Base-by-base conservation (phyloP, 352 stramenopile species). In the Phytophthora cryptogea region DNA sequence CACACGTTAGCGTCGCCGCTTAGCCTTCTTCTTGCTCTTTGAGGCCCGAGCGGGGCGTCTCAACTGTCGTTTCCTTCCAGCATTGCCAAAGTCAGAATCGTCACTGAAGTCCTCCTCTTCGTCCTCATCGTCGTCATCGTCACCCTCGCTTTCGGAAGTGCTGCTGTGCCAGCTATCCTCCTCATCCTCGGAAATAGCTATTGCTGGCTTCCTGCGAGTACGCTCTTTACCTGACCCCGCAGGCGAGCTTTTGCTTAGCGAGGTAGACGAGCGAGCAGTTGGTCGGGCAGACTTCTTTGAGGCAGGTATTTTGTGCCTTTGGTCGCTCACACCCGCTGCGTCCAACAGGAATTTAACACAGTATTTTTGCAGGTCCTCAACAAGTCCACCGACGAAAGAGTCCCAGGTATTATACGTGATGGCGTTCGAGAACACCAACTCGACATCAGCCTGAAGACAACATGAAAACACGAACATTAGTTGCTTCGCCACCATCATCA, bases 381-480 rank as follows among this genome's bases (percentile, higher is more conserved):
- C 83, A 6, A 89, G 36, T 27, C 68, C 72, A 33, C 82, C 78
- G 48, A 94, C 78, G 8, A 73, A 67, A 40, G 68, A 76, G 2
- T 85, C 73, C 78, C 77, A 90, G 9, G 61, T 54, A 59, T 95
- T 95, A 70, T 90, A 95, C 52, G 64, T 76, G 55, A 94, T 86
- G 10, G 86, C 86, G 30, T 95, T 95, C 20, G 72, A 72, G 55
- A 93, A 90, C 5, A 90, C 85, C 8, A 94, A 57, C 48, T 88
- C 68, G 7, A 94, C 66, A 48, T 94, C 64, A 30, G 80, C 74
- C 86, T 95, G 50, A 59, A 31, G 54, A 8, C n/a, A 56, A 35
- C 40, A 37, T 8, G n/a, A 42, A 48, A 13, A n/a, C 14, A 23
- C n/a, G 3, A 51, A 27, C 32, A 27, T 54, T 11, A 61, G 17